These are phyloP conservation scores for Pythium sukuiense DNA, from an alignment of 352 stramenopile genomes.

Conservation along the genomic window DNA sequence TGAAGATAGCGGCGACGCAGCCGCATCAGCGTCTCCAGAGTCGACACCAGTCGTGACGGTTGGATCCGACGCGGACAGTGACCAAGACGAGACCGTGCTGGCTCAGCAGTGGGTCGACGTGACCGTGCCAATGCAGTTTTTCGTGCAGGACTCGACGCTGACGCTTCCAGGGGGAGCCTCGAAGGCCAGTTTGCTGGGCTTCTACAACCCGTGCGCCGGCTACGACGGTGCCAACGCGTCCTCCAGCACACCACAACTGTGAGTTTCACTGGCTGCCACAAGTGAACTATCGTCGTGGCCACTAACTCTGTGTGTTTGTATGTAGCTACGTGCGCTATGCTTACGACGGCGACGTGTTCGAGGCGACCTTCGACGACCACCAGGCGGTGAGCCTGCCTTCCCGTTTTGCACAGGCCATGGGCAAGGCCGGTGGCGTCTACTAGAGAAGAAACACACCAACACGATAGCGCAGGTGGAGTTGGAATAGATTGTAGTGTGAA, in stretches of 20 bases:
- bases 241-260: constrained; percentile 55
- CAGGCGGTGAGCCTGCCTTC: constrained; percentile 74
- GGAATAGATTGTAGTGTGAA: constrained; percentile 4
- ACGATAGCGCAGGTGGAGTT: neutral
- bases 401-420: constrained; percentile 71
- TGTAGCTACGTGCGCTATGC: constrained; percentile 77
- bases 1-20: neutral
- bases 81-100: constrained; percentile 28
- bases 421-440: constrained; percentile 58
- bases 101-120: constrained; percentile 71
- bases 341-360: constrained; percentile 70
- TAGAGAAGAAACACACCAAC: constrained; percentile 22
- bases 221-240: constrained; percentile 39
- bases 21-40: constrained; percentile 15
- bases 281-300: too few relatives aligned
- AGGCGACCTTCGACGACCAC: constrained; percentile 79
- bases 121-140: constrained; percentile 79
- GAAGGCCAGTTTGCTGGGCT: constrained; percentile 71
- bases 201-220: constrained; percentile 80
- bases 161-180: constrained; percentile 46
- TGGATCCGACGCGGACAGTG: constrained; percentile 22
- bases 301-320: neutral
- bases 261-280: constrained; percentile 18
- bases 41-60: neutral
- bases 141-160: constrained; percentile 69